phyloP scores from a whole-genome alignment of 2,329 filamentous ascomycete species.

The Ophiostoma fasciatum region DNA sequence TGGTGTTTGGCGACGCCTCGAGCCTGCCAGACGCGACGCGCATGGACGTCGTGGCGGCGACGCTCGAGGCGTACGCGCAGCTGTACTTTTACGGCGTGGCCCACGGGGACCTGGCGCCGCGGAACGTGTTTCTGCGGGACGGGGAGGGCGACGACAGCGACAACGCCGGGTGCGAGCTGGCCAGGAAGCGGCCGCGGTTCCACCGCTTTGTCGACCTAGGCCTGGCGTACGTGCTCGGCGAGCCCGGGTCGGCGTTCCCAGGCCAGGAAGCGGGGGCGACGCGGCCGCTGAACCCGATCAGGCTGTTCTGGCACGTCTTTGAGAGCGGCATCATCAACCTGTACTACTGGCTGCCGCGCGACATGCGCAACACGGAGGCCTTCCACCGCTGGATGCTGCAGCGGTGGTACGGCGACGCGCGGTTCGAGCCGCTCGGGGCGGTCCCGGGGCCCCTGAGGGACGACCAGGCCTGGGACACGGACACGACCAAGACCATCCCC shows the following conservation, averaged over 20 bases:
- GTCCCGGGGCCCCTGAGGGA: slow-evolving; percentile 2
- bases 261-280: slow-evolving; percentile 2
- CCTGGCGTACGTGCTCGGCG: slow-evolving; percentile 8
- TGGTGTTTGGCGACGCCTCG: slow-evolving; percentile 8
- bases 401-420: slow-evolving; percentile 10
- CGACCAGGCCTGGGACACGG: slow-evolving; percentile 4
- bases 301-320: slow-evolving; percentile 10
- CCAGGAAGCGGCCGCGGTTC: not conserved
- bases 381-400: slow-evolving; percentile 10
- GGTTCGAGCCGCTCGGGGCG: slow-evolving; percentile 8
- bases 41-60: slow-evolving; percentile 5
- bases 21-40: slow-evolving; percentile 2
- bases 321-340: slow-evolving; percentile 9
- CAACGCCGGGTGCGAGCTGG: not conserved
- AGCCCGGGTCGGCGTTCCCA: not conserved
- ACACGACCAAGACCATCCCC: not conserved
- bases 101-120: slow-evolving; percentile 10
- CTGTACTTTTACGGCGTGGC: slow-evolving; percentile 9
- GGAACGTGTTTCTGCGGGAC: slow-evolving; percentile 9
- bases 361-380: slow-evolving; percentile 5
- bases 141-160: not conserved
- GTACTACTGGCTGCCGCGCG: slow-evolving; percentile 10
- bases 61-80: slow-evolving; percentile 8
- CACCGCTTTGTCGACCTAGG: slow-evolving; percentile 11
- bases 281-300: slow-evolving; percentile 10